Evolutionary conservation across 768 basidiomycete genomes (phyloP).

Genomic region (Gloeophyllum trabeum): DNA sequence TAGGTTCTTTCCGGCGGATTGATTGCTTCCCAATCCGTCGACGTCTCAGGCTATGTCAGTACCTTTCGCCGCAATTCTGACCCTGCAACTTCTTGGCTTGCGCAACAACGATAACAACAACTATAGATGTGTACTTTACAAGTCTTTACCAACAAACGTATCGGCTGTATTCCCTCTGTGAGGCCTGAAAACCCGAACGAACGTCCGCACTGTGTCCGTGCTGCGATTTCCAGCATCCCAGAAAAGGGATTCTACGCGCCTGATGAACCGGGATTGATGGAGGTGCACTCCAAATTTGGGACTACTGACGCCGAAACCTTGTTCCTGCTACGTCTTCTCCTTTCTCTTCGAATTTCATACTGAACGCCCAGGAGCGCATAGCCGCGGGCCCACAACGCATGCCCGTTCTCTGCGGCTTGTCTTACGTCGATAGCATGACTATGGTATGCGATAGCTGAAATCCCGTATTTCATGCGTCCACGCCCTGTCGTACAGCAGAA

Average conservation of each 20-base stretch:
- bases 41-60: not conserved
- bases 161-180: not conserved
- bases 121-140: not conserved
- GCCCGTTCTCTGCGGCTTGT: no score
- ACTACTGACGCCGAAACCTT: slow-evolving; percentile 13
- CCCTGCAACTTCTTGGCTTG: no score
- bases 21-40: not conserved
- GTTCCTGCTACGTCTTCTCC: slow-evolving; percentile 15
- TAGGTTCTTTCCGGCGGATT: not conserved
- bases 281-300: slow-evolving; percentile 15
- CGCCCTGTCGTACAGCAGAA: no score
- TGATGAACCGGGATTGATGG: slow-evolving; percentile 16
- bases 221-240: slow-evolving; percentile 3
- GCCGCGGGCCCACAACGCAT: no score
- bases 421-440: no score
- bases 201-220: not conserved
- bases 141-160: not conserved
- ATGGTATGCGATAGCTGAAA: no score
- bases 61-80: no score
- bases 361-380: no score
- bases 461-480: no score
- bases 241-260: slow-evolving; percentile 6
- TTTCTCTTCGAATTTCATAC: slow-evolving; percentile 9
- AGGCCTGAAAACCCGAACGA: not conserved
- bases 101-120: no score